phyloP scores from a whole-genome alignment of 306 rosid genomes.

The Dalbergia oliveri region DNA sequence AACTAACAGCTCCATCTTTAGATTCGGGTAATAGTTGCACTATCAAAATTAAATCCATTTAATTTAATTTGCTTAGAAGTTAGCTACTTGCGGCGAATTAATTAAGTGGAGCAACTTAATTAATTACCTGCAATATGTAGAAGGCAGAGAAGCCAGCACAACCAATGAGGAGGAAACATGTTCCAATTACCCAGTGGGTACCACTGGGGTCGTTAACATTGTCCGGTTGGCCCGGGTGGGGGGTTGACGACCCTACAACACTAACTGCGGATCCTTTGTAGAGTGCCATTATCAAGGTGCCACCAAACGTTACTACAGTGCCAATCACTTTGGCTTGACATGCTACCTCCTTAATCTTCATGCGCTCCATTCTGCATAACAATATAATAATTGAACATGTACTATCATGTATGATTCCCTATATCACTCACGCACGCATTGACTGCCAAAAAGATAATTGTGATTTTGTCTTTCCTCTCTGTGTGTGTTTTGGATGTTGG shows the following conservation, averaged over 20 bases:
- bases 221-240: slow-evolving; percentile 21
- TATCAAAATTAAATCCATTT: too few species aligned
- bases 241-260: slow-evolving; percentile 20
- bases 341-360: slow-evolving; percentile 65
- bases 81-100: too few species aligned
- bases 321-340: slow-evolving; percentile 84
- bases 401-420: background rate
- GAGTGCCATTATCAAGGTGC: slow-evolving; percentile 82
- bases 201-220: slow-evolving; percentile 45
- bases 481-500: slow-evolving; percentile 6
- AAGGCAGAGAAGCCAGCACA: slow-evolving; percentile 76
- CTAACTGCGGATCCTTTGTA: slow-evolving; percentile 76
- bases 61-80: too few species aligned
- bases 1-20: too few species aligned
- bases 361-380: slow-evolving; percentile 62
- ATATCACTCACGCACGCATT: background rate
- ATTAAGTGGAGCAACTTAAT: background rate
- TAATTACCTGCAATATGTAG: slow-evolving; percentile 56
- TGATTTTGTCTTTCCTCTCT: background rate
- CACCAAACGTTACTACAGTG: slow-evolving; percentile 71
- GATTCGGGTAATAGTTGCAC: too few species aligned
- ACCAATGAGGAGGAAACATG: slow-evolving; percentile 68
- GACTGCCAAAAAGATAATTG: background rate
- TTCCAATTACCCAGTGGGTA: slow-evolving; percentile 61
- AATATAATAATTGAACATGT: background rate